Percentiles rank a stretch among this genome's conserved stretches.
Conservation (phyloP, 73 alveolate genomes). For the Blepharisma stoltei region DNA sequence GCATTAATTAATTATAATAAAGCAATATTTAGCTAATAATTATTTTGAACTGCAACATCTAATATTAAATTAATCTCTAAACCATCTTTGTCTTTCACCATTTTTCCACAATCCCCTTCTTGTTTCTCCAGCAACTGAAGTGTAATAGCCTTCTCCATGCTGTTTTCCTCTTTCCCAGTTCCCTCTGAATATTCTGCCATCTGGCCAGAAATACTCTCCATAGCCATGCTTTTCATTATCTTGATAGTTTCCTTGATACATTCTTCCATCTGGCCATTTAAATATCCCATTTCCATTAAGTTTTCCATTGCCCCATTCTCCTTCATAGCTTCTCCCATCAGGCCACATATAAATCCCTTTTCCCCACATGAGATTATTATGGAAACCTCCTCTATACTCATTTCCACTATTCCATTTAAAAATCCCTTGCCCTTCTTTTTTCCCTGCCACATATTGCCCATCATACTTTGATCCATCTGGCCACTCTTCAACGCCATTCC, state of each 20-base stretch:
- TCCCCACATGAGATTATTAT: conserved; percentile 49
- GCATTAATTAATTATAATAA: no score
- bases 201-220: conserved; percentile 33
- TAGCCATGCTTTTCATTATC: conserved; percentile 61
- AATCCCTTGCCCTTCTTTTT: conserved; percentile 52
- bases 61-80: neutral
- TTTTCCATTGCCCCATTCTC: conserved; percentile 57
- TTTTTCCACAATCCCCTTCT: conserved; percentile 51
- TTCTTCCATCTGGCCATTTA: conserved; percentile 79
- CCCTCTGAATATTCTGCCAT: conserved; percentile 53
- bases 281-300: conserved; percentile 81
- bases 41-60: no score
- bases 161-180: conserved; percentile 56
- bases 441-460: conserved; percentile 7
- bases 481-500: conserved; percentile 25
- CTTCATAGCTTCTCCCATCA: conserved; percentile 73
- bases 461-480: conserved; percentile 20
- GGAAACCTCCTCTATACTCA: conserved; percentile 53
- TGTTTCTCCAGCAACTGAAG: conserved; percentile 39
- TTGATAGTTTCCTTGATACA: conserved; percentile 54
- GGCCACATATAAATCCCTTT: conserved; percentile 66
- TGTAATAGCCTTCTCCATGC: conserved; percentile 57
- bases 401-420: conserved; percentile 42
- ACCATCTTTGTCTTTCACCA: conserved; percentile 50
- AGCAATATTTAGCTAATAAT: no score